These are phyloP conservation scores for Wickerhamiella brachini DNA, from an alignment of 805 yeast genomes.

Conservation along the genomic window DNA sequence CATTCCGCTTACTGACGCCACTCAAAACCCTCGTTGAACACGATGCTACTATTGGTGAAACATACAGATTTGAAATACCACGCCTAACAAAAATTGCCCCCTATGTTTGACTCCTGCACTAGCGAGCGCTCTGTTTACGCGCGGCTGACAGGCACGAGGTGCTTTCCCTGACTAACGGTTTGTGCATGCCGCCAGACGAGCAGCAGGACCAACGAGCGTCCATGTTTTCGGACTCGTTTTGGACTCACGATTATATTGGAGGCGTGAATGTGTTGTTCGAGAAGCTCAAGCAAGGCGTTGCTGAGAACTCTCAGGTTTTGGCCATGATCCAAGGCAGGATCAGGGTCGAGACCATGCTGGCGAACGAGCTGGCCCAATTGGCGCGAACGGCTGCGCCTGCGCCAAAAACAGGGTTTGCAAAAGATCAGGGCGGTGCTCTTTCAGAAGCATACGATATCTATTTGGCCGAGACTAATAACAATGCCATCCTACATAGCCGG, in stretches of 20 bases:
- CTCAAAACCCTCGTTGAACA: too few relatives aligned
- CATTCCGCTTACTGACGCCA: too few relatives aligned
- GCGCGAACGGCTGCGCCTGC: constrained; percentile 23
- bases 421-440: constrained; percentile 47
- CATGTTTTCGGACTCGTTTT: constrained; percentile 20
- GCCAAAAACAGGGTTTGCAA: constrained; percentile 27
- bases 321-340: constrained; percentile 46
- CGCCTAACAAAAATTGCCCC: too few relatives aligned
- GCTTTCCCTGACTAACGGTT: background rate
- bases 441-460: constrained; percentile 42
- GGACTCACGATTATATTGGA: constrained; percentile 24
- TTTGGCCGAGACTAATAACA: constrained; percentile 35
- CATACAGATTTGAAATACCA: too few relatives aligned
- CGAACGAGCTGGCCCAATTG: constrained; percentile 36
- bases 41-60: too few relatives aligned
- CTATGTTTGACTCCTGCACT: too few relatives aligned
- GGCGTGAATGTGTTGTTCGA: constrained; percentile 25
- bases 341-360: constrained; percentile 53
- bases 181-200: background rate
- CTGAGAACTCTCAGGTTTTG: constrained; percentile 54
- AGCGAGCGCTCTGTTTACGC: too few relatives aligned
- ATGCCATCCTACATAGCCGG: constrained; percentile 41
- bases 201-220: background rate
- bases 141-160: background rate
- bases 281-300: constrained; percentile 36